Conservation (phyloP, 192 early-diverging fungal species). For the Rhizophlyctis rosea region DNA sequence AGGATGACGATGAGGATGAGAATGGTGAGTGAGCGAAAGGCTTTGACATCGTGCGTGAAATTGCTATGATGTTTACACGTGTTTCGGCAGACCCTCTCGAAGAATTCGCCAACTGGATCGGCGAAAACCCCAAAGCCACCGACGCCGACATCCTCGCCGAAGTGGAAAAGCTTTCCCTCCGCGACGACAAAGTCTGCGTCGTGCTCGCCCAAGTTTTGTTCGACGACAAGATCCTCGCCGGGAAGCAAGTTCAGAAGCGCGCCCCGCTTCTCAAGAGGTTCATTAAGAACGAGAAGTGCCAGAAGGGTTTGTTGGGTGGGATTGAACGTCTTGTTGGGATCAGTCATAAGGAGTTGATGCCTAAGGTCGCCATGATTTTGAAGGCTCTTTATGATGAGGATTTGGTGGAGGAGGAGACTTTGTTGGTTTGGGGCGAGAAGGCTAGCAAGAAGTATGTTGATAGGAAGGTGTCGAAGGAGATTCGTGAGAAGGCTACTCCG, state of each 20-base stretch:
- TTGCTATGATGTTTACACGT: too few relatives aligned
- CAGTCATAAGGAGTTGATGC: constrained; percentile 54
- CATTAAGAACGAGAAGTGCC: constrained; percentile 74
- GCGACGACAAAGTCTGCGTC: constrained; percentile 75
- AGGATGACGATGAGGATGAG: constrained; percentile 60
- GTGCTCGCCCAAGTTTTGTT: constrained; percentile 85
- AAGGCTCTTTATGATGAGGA: constrained; percentile 90
- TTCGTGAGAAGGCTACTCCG: constrained; percentile 79
- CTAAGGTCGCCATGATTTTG: constrained; percentile 65
- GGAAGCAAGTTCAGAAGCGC: constrained; percentile 70
- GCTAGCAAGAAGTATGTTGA: constrained; percentile 79
- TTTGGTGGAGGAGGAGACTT: constrained; percentile 86
- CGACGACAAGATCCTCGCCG: constrained; percentile 42
- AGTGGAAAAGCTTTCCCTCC: constrained; percentile 73
- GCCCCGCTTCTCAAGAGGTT: constrained; percentile 72
- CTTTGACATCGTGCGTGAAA: too few relatives aligned
- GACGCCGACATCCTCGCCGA: constrained; percentile 64
- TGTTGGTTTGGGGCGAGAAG: constrained; percentile 89
- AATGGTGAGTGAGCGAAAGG: constrained; percentile 40
- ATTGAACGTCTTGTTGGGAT: constrained; percentile 79
- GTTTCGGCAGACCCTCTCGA: constrained; percentile 61
- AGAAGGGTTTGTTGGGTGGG: constrained; percentile 86
- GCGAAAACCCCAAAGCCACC: constrained; percentile 49
- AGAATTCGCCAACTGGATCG: constrained; percentile 72
- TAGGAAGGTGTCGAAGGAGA: constrained; percentile 71